phyloP scores from a whole-genome alignment of 805 yeast species.

The Metschnikowia gruessii region DNA sequence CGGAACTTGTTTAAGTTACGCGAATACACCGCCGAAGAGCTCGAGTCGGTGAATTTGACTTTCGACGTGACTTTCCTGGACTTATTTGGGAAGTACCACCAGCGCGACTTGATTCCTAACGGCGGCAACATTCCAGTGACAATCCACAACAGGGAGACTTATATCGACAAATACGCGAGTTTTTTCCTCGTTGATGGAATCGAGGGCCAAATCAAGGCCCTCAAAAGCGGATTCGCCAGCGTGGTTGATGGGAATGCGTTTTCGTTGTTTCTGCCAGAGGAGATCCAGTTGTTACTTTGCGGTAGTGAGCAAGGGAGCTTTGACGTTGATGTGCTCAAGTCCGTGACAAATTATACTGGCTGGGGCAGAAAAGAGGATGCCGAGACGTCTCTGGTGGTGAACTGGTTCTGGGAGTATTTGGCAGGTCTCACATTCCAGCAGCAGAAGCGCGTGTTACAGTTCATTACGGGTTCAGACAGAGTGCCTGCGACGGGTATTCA shows the following conservation, averaged over 20 bases:
- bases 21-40: slow-evolving; percentile 25
- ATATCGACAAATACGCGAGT: slow-evolving; percentile 59
- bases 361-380: slow-evolving; percentile 46
- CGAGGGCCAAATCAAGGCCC: slow-evolving; percentile 50
- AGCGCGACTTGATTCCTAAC: slow-evolving; percentile 51
- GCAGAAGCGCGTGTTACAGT: slow-evolving; percentile 64
- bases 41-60: slow-evolving; percentile 45
- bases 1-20: slow-evolving; percentile 32
- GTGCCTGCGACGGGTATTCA: slow-evolving; percentile 91
- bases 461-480: slow-evolving; percentile 88
- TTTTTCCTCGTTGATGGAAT: slow-evolving; percentile 60
- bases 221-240: slow-evolving; percentile 65
- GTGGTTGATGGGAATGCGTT: slow-evolving; percentile 82
- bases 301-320: slow-evolving; percentile 67
- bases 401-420: slow-evolving; percentile 89
- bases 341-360: slow-evolving; percentile 72
- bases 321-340: slow-evolving; percentile 63
- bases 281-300: slow-evolving; percentile 71
- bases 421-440: slow-evolving; percentile 39
- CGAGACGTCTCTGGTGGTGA: slow-evolving; percentile 40
- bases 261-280: slow-evolving; percentile 77
- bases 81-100: slow-evolving; percentile 41
- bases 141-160: slow-evolving; percentile 52
- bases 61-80: slow-evolving; percentile 64
- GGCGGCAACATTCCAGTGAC: slow-evolving; percentile 62